Conservation (phyloP, 2,329 filamentous ascomycete species). For the Beauveria australis region DNA sequence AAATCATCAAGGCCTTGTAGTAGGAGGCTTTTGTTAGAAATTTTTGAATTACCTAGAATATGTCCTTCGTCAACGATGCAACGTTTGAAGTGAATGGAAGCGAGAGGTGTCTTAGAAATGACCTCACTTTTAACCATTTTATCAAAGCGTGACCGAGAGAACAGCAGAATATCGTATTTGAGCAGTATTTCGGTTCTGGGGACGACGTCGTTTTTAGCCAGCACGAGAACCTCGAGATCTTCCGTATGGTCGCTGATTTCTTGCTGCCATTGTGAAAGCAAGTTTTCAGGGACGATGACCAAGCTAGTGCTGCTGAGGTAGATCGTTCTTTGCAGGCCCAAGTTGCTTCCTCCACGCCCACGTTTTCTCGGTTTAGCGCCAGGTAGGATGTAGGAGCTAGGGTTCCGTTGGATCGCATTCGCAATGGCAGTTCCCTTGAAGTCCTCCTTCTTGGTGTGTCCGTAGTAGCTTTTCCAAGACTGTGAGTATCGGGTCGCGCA, state of each 20-base stretch:
- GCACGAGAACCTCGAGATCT: conserved; percentile 54
- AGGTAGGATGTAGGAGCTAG: conserved; percentile 51
- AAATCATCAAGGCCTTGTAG: conserved; percentile 44
- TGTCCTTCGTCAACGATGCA: conserved; percentile 92
- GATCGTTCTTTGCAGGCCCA: conserved; percentile 39
- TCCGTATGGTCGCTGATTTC: conserved; percentile 73
- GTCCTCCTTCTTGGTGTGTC: conserved; percentile 36
- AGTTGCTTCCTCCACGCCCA: conserved; percentile 8
- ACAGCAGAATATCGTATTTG: conserved; percentile 67
- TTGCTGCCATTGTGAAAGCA: conserved; percentile 74
- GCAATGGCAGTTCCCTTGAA: conserved; percentile 47
- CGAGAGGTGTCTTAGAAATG: conserved; percentile 49
- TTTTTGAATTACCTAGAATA: conserved; percentile 60
- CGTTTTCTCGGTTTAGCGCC: conserved; percentile 28
- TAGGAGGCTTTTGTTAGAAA: conserved; percentile 46
- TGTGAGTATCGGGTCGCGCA: conserved; percentile 57
- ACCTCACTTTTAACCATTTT: conserved; percentile 33
- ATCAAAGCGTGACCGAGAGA: conserved; percentile 68
- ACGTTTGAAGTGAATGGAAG: conserved; percentile 71
- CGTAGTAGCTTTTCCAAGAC: conserved; percentile 62
- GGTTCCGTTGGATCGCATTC: conserved; percentile 47
- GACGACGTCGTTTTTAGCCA: conserved; percentile 47
- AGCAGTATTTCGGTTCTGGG: conserved; percentile 52
- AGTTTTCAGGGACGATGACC: conserved; percentile 73
- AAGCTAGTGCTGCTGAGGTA: conserved; percentile 62